phyloP scores from a whole-genome alignment of 805 yeast species.

The Candida multigemmis region DNA sequence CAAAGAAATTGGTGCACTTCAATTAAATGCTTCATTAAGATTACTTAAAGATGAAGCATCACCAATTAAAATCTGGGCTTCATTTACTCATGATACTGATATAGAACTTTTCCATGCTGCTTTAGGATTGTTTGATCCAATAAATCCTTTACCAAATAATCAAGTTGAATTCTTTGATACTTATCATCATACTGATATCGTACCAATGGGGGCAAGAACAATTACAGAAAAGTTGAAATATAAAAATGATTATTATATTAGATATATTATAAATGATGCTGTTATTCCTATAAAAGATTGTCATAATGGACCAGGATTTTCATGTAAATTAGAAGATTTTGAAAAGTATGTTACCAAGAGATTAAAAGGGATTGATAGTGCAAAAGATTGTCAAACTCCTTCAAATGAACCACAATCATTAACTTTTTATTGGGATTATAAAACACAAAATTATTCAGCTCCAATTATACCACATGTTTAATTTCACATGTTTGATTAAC shows the following conservation, averaged over 20 bases:
- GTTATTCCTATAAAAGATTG: slow-evolving; percentile 27
- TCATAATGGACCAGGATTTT: slow-evolving; percentile 32
- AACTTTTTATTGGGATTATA: slow-evolving; percentile 35
- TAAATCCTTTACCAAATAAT: slow-evolving; percentile 33
- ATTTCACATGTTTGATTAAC: too few relatives aligned
- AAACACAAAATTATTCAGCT: slow-evolving; percentile 2
- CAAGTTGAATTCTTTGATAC: slow-evolving; percentile 38
- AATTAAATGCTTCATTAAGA: slow-evolving; percentile 40
- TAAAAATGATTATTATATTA: slow-evolving; percentile 19
- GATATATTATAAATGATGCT: slow-evolving; percentile 31
- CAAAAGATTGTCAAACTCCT: slow-evolving; percentile 17
- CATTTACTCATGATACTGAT: slow-evolving; percentile 71
- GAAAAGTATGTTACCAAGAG: slow-evolving; percentile 18
- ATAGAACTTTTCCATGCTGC: slow-evolving; percentile 55
- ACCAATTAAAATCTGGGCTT: slow-evolving; percentile 49
- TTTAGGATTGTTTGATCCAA: slow-evolving; percentile 45
- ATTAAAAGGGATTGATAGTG: slow-evolving; percentile 15
- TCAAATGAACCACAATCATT: slow-evolving; percentile 14
- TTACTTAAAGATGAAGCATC: slow-evolving; percentile 35
- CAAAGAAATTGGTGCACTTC: slow-evolving; percentile 51
- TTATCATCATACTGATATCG: slow-evolving; percentile 32
- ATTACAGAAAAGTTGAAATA: slow-evolving; percentile 27
- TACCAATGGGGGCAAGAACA: slow-evolving; percentile 33
- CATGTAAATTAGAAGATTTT: slow-evolving; percentile 28
- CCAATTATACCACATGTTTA: slow-evolving; percentile 1